Evolutionary conservation across 225 moss, liverwort and hornwort genomes (phyloP), one percentile per base, ranked within the genome.

Genomic region (Neckera pumila): DNA sequence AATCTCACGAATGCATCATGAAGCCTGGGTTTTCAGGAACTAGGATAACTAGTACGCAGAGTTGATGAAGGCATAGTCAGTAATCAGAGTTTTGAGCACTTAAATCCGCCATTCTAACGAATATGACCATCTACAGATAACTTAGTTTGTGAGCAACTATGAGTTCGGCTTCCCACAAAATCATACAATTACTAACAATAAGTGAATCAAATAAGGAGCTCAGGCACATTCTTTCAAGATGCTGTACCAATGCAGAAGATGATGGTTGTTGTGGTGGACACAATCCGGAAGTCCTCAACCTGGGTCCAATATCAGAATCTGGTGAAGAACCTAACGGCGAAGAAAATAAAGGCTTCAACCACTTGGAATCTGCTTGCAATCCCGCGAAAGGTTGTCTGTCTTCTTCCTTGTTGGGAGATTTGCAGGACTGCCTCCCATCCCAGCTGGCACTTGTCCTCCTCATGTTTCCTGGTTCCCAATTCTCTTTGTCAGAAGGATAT

Each of bases 401-500:
- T 28, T 77, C 86, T 80, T 74, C 78, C 66, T 75, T 40, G 16
- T 26, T 61, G 14, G 45, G 38, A 56, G 73, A 85, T 56, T 45
- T 73, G 51, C 57, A 75, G 67, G 53, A 84, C 26, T 74, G 89
- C 66, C 42, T 80, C 82, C 69, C 72, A 54, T 77, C 77, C 77
- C 77, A 77, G 25, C 25, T 77, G 57, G 84, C 74, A 58, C 80
- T 87, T 80, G 47, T 87, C 60, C 84, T 87, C 23, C 83, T 89
- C 40, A 14, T 54, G 59, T 80, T 80, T 60, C 51, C 60, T 36
- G 90, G 70, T 77, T 80, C 86, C 69, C 89, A 76, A 81, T 96
- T 97, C 38, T 93, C 97, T 88, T 96, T 97, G 45, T 94, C 90
- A n/a, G 91, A 89, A 70, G 95, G 93, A 64, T 91, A 93, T 42